Base-by-base conservation (phyloP, 352 stramenopile genomes). In the Globisporangium cylindrosporum region DNA sequence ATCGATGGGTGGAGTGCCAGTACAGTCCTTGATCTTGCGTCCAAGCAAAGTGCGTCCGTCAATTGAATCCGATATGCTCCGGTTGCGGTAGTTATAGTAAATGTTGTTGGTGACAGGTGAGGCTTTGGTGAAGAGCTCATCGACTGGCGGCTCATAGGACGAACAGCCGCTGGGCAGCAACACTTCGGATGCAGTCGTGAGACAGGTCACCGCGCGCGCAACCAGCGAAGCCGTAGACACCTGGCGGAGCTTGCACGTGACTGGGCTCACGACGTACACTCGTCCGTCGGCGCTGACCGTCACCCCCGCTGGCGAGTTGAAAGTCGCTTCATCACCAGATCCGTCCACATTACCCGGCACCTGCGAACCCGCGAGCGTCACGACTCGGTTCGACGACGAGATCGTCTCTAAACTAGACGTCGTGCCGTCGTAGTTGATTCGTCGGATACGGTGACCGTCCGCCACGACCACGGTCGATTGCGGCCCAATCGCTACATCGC, bases 111-210 rank as follows among this genome's bases (percentile, higher is more conserved):
- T 69, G 41, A 73, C 71, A 15, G 93, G 80, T 8, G 95, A 91
- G 18, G 79, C 73, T 38, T 92, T 89, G 10, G 92, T 70, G 58
- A 92, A 93, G 12, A 93, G 73, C 27, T 96, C 86, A 65, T 98
- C 96, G 14, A 98, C 86, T 25, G 92, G 90, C 32, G 87, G 81
- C 32, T 98, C 95, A 72, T 99, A 99, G 12, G 90, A 98, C 4
- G 88, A 89, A 74, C 97, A 99, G 7, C 97, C 95, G 38, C 89
- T 97, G 0, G 97, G 97, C 10, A 95, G 75, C 25, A 98, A 59
- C 18, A 98, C 81, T 56, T 98, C 81, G 0, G 84, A 76, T 3
- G 95, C 72, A 54, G 75, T 82, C 36, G 94, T 97, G 8, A 74
- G 67, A 74, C 95, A 99, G 10, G 76, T 85, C 6, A 95, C 68